phyloP scores from a whole-genome alignment of 495 filamentous ascomycete genomes.

The Aspergillus incahuasiensis region DNA sequence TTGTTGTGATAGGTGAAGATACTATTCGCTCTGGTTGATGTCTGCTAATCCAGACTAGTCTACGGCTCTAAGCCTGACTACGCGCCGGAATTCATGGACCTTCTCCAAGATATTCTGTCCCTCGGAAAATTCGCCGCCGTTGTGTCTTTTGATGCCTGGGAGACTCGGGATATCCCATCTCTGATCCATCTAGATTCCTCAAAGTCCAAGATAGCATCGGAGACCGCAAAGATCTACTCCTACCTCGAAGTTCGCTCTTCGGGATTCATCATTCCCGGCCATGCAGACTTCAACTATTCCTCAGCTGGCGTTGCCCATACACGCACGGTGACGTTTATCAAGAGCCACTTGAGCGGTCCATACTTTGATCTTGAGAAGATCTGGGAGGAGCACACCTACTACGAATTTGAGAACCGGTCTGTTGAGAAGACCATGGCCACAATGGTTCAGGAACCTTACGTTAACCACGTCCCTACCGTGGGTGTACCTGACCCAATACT shows the following conservation, averaged over 20 bases:
- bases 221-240: slow-evolving; percentile 8
- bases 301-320: slow-evolving; percentile 31
- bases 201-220: background rate
- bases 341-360: slow-evolving; percentile 29
- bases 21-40: background rate
- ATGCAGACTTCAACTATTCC: slow-evolving; percentile 26
- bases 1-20: slow-evolving; percentile 22
- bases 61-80: slow-evolving; percentile 26
- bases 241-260: slow-evolving; percentile 24
- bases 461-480: slow-evolving; percentile 55
- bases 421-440: slow-evolving; percentile 48
- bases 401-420: slow-evolving; percentile 36
- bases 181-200: slow-evolving; percentile 13
- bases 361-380: slow-evolving; percentile 57
- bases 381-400: slow-evolving; percentile 53
- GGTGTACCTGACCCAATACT: too few species aligned
- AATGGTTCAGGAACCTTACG: slow-evolving; percentile 56
- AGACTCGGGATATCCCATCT: slow-evolving; percentile 6
- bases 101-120: slow-evolving; percentile 5
- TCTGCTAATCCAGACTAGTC: slow-evolving; percentile 16
- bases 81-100: slow-evolving; percentile 17
- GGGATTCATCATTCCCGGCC: slow-evolving; percentile 31
- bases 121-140: slow-evolving; percentile 8
- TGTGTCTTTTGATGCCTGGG: slow-evolving; percentile 20
- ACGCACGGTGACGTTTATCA: slow-evolving; percentile 31